Percentiles rank a stretch among this genome's conserved stretches.
phyloP scores from a whole-genome alignment of 202 grass and related monocot genomes.

The Alloteropsis angusta region DNA sequence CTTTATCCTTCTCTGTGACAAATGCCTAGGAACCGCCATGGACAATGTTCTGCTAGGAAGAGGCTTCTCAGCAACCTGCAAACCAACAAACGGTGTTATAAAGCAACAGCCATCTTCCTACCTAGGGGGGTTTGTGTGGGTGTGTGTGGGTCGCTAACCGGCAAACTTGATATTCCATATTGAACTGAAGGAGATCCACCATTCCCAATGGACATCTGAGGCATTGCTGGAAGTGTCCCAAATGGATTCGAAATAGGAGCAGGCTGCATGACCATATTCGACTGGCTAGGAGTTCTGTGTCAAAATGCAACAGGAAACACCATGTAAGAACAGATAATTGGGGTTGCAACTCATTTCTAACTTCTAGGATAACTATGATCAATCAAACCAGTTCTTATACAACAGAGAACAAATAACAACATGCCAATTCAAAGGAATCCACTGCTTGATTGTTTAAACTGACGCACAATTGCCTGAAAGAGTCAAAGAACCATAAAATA shows the following conservation, averaged over 20 bases:
- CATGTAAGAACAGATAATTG: background rate
- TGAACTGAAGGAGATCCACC: conserved; percentile 66
- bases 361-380: background rate
- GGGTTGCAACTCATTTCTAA: background rate
- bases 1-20: conserved; percentile 87
- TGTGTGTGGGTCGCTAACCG: conserved; percentile 33
- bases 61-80: conserved; percentile 68
- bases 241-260: conserved; percentile 56
- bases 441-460: no score
- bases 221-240: conserved; percentile 63
- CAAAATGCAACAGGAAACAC: conserved; percentile 18
- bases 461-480: no score
- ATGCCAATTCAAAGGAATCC: no score
- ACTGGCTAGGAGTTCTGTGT: conserved; percentile 46
- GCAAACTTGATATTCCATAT: conserved; percentile 88
- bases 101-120: background rate
- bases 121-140: background rate
- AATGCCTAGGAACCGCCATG: conserved; percentile 64
- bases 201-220: conserved; percentile 75
- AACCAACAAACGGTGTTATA: conserved; percentile 22
- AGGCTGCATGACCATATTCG: conserved; percentile 52
- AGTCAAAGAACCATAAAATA: no score
- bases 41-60: conserved; percentile 44
- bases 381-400: background rate
- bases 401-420: no score